A percentile compares a stretch with the other conserved stretches of the same genome.
Conservation (phyloP, 2,329 filamentous ascomycete genomes). For the Diaporthe helianthi region DNA sequence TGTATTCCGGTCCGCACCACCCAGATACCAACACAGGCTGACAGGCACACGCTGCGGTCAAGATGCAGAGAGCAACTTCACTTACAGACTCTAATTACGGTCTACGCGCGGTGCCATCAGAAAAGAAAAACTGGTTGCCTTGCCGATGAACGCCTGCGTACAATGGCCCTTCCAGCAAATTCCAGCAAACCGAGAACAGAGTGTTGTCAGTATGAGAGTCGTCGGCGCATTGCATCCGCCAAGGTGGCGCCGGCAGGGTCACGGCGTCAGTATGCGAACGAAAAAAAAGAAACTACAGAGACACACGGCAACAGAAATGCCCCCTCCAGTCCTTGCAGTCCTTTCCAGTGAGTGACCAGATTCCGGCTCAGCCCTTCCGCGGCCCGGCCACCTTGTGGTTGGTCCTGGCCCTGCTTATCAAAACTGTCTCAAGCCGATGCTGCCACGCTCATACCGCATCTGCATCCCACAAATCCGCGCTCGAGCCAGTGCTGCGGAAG, state of each 20-base stretch:
- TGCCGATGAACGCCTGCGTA: not conserved
- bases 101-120: not conserved
- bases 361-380: constrained; percentile 18
- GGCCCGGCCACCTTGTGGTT: constrained; percentile 19
- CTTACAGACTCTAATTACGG: not conserved
- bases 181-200: not conserved
- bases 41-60: not conserved
- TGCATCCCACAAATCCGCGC: constrained; percentile 23
- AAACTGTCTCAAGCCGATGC: constrained; percentile 23
- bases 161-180: not conserved
- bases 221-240: constrained; percentile 6
- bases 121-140: not conserved
- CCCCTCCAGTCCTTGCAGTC: not conserved
- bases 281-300: constrained; percentile 17
- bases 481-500: constrained; percentile 19
- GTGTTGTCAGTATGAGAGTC: not conserved
- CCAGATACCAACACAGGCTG: not conserved
- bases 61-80: constrained; percentile 4
- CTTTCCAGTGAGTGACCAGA: constrained; percentile 23
- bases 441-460: constrained; percentile 18
- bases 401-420: constrained; percentile 14
- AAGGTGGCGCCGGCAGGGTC: constrained; percentile 10
- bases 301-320: not conserved
- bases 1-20: constrained; percentile 12
- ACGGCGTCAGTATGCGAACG: constrained; percentile 27